These are phyloP conservation scores for Fusarium luffae DNA, from an alignment of 2,329 filamentous ascomycete genomes.

Conservation along the genomic window DNA sequence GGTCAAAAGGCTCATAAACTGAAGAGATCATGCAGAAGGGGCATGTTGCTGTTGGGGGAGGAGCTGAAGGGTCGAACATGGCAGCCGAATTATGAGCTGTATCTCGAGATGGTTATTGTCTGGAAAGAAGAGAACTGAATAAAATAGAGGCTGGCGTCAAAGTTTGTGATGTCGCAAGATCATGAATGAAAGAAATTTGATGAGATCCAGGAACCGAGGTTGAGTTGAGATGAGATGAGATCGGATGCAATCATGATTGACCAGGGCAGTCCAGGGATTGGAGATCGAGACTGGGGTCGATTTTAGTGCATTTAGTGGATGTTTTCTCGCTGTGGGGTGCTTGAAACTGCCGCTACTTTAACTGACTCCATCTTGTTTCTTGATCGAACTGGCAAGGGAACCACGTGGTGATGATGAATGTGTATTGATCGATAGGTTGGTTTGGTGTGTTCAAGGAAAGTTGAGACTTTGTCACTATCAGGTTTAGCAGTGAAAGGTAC, in stretches of 20 bases:
- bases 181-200: constrained; percentile 22
- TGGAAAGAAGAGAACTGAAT: neutral
- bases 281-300: constrained; percentile 26
- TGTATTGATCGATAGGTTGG: too few species aligned
- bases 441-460: neutral
- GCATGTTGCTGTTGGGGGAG: constrained; percentile 56
- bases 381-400: constrained; percentile 5
- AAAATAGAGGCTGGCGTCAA: neutral
- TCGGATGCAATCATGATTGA: constrained; percentile 20
- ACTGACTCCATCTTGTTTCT: constrained; percentile 6
- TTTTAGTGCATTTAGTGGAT: constrained; percentile 30
- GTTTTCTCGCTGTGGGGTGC: constrained; percentile 30
- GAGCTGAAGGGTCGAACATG: constrained; percentile 53
- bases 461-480: neutral
- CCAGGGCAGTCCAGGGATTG: constrained; percentile 17
- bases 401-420: too few species aligned
- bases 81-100: neutral
- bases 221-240: constrained; percentile 10
- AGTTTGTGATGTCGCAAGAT: constrained; percentile 17
- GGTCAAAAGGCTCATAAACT: constrained; percentile 61
- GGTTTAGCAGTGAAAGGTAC: neutral
- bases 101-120: neutral
- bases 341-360: constrained; percentile 23
- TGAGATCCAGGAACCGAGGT: constrained; percentile 28
- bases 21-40: constrained; percentile 72